These are phyloP conservation scores for Pythium folliculosum DNA, from an alignment of 352 stramenopile species.

Conservation along the genomic window DNA sequence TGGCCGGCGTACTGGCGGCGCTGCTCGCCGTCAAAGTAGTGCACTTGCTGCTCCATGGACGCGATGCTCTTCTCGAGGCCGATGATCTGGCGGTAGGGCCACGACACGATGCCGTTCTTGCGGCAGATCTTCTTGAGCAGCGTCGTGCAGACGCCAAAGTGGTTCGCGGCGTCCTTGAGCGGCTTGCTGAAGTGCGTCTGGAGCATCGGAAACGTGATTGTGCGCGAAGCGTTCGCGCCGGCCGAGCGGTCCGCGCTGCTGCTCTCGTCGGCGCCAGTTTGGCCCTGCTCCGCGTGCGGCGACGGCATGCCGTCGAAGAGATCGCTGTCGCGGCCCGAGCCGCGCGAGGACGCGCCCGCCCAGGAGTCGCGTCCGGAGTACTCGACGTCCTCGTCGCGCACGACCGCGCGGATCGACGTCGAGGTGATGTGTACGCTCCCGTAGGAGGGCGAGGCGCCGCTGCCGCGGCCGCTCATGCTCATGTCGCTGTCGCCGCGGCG, in stretches of 20 bases:
- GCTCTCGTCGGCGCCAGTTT: background rate
- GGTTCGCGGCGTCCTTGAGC: slow-evolving; percentile 67
- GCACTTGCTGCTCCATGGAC: slow-evolving; percentile 83
- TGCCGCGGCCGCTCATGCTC: slow-evolving; percentile 9
- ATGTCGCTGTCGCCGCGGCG: slow-evolving; percentile 22
- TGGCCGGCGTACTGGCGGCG: slow-evolving; percentile 70
- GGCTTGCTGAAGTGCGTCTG: slow-evolving; percentile 83
- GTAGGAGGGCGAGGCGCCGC: slow-evolving; percentile 4
- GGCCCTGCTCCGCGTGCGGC: background rate
- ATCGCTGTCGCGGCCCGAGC: slow-evolving; percentile 19
- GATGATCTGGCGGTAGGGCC: slow-evolving; percentile 86
- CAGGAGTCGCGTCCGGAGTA: slow-evolving; percentile 14
- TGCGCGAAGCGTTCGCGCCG: slow-evolving; percentile 45
- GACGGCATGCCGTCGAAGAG: slow-evolving; percentile 8
- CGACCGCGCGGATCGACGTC: slow-evolving; percentile 17
- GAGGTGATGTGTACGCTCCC: slow-evolving; percentile 22
- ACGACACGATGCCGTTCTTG: slow-evolving; percentile 73
- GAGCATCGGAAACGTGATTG: slow-evolving; percentile 79
- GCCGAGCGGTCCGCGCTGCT: slow-evolving; percentile 2
- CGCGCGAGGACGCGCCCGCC: slow-evolving; percentile 15
- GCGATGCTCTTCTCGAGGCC: slow-evolving; percentile 83
- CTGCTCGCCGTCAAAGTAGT: slow-evolving; percentile 68
- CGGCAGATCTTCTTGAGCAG: slow-evolving; percentile 87
- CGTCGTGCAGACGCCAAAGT: slow-evolving; percentile 85
- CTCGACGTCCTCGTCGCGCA: slow-evolving; percentile 14